Base-by-base conservation (phyloP, 805 yeast species). In the Candida lessepsii region DNA sequence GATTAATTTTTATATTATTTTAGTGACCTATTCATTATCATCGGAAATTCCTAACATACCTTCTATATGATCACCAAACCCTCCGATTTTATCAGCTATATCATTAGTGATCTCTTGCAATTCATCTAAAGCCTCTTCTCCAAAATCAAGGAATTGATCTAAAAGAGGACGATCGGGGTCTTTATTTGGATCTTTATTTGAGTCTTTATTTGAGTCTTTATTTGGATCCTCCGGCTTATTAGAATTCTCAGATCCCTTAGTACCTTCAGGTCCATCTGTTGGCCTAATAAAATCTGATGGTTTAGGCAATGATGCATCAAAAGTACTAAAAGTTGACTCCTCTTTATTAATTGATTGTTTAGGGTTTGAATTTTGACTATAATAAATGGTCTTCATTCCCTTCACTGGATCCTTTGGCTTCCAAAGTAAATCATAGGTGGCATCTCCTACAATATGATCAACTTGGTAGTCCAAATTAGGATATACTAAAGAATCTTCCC, bases 351-450 rank as follows among this genome's bases (percentile, higher is more conserved):
- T 39, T 1, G 67, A 57, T 30, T 47, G 44, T 9, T 41, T 40
- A 5, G 67, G 65, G 17, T 53, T 29, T 3, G 49, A 39, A 38
- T 60, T 60, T 3, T 58, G 47, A n/a, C 55, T 53, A 9, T 39
- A 39, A 14, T 47, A 38, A 14, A 51, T 39, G 2, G 57, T 48
- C 18, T 46, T 34, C 33, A 48, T 43, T 5, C 47, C 41, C 10
- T 42, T 43, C 9, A 35, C 32, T 28, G 41, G 40, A 6, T 35
- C 35, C 30, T 40, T 39, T 21, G 46, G 48, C 31, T 39, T 57
- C 63, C 65, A 69, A 24, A 69, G 46, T 11, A 53, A 41, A 50
- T 80, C 85, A 51, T 78, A 80, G 0, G 83, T 73, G 1, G 86
- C 71, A 36, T 66, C 63, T 9, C 65, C 51, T 29, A 78, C 63